A percentile compares a stretch with the other conserved stretches of the same genome.
Evolutionary conservation across 305 asterid species (phyloP).

Genomic region (Striga hermonthica): DNA sequence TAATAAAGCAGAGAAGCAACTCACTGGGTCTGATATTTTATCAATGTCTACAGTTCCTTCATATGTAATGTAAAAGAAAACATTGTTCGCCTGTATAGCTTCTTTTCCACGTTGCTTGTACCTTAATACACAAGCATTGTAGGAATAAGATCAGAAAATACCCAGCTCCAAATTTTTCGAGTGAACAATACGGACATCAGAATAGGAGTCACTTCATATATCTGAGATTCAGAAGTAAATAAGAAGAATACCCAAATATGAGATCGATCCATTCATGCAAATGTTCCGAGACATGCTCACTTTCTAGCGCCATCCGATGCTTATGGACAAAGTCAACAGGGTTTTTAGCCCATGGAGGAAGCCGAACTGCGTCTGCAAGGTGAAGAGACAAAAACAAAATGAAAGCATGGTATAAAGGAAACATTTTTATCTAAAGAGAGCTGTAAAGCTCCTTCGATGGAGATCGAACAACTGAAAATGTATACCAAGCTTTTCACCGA

Average conservation of each 20-base stretch:
- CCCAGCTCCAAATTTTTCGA: slow-evolving; percentile 25
- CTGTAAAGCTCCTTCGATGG: slow-evolving; percentile 23
- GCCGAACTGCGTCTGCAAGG: slow-evolving; percentile 64
- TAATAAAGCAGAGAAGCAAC: slow-evolving; percentile 37
- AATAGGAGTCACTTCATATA: slow-evolving; percentile 16
- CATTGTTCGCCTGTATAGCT: slow-evolving; percentile 90
- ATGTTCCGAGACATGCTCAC: slow-evolving; percentile 92
- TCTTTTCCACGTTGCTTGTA: slow-evolving; percentile 98
- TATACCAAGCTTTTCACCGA: slow-evolving; percentile 96
- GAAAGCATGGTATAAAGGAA: slow-evolving; percentile 24
- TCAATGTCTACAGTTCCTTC: slow-evolving; percentile 99
- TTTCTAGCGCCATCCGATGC: slow-evolving; percentile 97
- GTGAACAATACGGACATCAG: slow-evolving; percentile 12
- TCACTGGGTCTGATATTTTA: slow-evolving; percentile 87
- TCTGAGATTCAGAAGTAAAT: slow-evolving; percentile 24
- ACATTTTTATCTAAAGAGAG: slow-evolving; percentile 16
- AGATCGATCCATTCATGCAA: slow-evolving; percentile 98
- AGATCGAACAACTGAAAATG: slow-evolving; percentile 33
- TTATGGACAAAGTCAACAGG: slow-evolving; percentile 93
- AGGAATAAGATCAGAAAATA: slow-evolving; percentile 14
- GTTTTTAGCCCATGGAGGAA: slow-evolving; percentile 95
- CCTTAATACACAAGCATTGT: slow-evolving; percentile 44
- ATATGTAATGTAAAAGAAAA: slow-evolving; percentile 91
- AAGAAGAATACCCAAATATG: slow-evolving; percentile 74
- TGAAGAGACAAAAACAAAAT: slow-evolving; percentile 30